Evolutionary conservation across 1,139 yeast species (phyloP).

Genomic region (Candida sp.): DNA sequence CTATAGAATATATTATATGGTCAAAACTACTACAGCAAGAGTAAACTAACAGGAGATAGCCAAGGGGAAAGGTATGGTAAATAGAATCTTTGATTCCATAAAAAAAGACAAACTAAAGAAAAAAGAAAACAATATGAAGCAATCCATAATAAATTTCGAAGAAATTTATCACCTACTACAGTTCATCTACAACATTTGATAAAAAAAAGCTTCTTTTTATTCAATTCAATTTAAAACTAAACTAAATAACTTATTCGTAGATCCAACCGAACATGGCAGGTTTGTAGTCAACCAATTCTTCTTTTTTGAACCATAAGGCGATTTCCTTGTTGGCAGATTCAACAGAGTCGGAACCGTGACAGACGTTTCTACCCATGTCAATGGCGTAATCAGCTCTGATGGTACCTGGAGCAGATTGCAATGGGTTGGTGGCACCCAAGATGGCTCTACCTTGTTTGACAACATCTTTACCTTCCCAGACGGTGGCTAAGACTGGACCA

Average conservation of each 20-base stretch:
- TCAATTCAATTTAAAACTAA: slow-evolving; percentile 2
- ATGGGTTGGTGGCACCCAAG: slow-evolving; percentile 99
- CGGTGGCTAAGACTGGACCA: slow-evolving; percentile 99
- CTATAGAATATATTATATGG: too few relatives aligned
- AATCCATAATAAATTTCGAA: too few relatives aligned
- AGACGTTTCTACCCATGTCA: slow-evolving; percentile 99
- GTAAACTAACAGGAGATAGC: too few relatives aligned
- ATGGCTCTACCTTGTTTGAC: slow-evolving; percentile 98
- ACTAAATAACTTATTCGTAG: slow-evolving; percentile 64
- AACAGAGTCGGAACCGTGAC: slow-evolving; percentile 99
- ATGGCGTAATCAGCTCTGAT: slow-evolving; percentile 97
- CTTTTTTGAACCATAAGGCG: slow-evolving; percentile 96
- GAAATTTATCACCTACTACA: too few relatives aligned
- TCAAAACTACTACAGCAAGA: too few relatives aligned
- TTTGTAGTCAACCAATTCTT: slow-evolving; percentile 93
- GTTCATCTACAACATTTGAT: too few relatives aligned
- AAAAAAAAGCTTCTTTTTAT: too few relatives aligned
- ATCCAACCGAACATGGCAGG: slow-evolving; percentile 83
- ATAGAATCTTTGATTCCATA: too few relatives aligned
- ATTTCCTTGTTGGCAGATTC: slow-evolving; percentile 98
- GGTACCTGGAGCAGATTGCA: slow-evolving; percentile 97
- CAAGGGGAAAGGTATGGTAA: too few relatives aligned
- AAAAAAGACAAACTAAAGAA: too few relatives aligned
- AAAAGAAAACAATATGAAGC: too few relatives aligned
- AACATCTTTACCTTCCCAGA: slow-evolving; percentile 99